phyloP scores from a whole-genome alignment of 768 basidiomycete genomes.

The Cubamyces sp. region DNA sequence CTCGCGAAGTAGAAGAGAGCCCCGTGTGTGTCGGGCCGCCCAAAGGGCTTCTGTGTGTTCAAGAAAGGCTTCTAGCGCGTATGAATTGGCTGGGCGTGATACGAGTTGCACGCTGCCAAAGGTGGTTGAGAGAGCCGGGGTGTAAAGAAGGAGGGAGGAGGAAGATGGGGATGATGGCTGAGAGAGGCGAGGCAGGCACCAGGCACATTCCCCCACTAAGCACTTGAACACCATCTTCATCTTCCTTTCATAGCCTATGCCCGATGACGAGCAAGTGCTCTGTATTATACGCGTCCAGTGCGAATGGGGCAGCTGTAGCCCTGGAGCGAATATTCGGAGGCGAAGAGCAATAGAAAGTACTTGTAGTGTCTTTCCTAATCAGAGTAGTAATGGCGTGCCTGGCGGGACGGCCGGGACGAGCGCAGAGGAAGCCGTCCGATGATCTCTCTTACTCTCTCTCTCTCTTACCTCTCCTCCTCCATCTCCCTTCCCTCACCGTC shows the following conservation, averaged over 20 bases:
- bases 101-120: too few relatives aligned
- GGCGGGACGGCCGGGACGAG: conserved; percentile 3
- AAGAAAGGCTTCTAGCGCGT: too few relatives aligned
- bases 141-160: too few relatives aligned
- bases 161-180: background rate
- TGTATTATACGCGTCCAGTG: background rate
- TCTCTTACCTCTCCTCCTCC: background rate
- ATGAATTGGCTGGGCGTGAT: too few relatives aligned
- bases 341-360: too few relatives aligned
- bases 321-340: background rate
- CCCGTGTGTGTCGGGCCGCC: too few relatives aligned
- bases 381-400: background rate
- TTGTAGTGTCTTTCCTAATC: background rate
- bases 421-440: background rate
- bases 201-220: too few relatives aligned
- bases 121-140: background rate
- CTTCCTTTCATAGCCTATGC: background rate
- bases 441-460: background rate
- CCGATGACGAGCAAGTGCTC: background rate
- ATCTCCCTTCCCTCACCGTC: conserved; percentile 1
- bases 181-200: background rate
- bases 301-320: background rate
- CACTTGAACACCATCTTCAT: too few relatives aligned
- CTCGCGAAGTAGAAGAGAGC: too few relatives aligned
- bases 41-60: too few relatives aligned